A percentile compares a stretch with the other conserved stretches of the same genome.
phyloP scores from a whole-genome alignment of 2,329 filamentous ascomycete species.

The Fonsecaea monophora region DNA sequence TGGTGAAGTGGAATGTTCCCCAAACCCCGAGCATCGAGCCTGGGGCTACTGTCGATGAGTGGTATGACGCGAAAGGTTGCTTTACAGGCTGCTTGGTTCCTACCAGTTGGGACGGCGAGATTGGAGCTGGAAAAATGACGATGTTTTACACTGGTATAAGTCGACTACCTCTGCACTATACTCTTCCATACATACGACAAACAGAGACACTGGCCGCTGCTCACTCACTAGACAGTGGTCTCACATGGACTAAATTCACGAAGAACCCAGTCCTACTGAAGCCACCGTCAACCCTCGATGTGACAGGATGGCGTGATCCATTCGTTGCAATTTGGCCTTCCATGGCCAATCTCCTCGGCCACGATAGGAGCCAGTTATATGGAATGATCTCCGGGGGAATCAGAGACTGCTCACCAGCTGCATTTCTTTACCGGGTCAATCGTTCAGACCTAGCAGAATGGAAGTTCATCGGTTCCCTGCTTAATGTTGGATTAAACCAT shows the following conservation, averaged over 20 bases:
- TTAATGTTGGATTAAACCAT: slow-evolving; percentile 51
- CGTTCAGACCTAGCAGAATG: slow-evolving; percentile 52
- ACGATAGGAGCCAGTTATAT: slow-evolving; percentile 45
- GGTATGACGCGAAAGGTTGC: slow-evolving; percentile 51
- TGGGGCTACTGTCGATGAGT: slow-evolving; percentile 46
- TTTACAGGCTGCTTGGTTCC: slow-evolving; percentile 52
- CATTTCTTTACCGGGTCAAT: slow-evolving; percentile 56
- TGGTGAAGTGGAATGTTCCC: slow-evolving; percentile 49
- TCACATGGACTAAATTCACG: slow-evolving; percentile 46
- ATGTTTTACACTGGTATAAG: slow-evolving; percentile 52
- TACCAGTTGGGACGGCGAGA: slow-evolving; percentile 37
- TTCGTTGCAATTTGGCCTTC: slow-evolving; percentile 46
- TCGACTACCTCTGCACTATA: slow-evolving; percentile 51
- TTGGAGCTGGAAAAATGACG: slow-evolving; percentile 43
- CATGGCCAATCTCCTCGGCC: slow-evolving; percentile 36
- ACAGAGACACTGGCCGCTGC: slow-evolving; percentile 51
- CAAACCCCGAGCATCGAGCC: slow-evolving; percentile 13
- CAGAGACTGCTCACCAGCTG: slow-evolving; percentile 50
- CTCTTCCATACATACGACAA: slow-evolving; percentile 46
- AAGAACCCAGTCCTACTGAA: slow-evolving; percentile 50
- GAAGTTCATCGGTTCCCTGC: slow-evolving; percentile 54
- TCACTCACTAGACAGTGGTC: slow-evolving; percentile 48
- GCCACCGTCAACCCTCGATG: slow-evolving; percentile 45
- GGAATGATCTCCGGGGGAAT: slow-evolving; percentile 60
- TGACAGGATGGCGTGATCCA: slow-evolving; percentile 55